Evolutionary conservation across 2,329 filamentous ascomycete genomes (phyloP).

Genomic region (Xylaria sp.): DNA sequence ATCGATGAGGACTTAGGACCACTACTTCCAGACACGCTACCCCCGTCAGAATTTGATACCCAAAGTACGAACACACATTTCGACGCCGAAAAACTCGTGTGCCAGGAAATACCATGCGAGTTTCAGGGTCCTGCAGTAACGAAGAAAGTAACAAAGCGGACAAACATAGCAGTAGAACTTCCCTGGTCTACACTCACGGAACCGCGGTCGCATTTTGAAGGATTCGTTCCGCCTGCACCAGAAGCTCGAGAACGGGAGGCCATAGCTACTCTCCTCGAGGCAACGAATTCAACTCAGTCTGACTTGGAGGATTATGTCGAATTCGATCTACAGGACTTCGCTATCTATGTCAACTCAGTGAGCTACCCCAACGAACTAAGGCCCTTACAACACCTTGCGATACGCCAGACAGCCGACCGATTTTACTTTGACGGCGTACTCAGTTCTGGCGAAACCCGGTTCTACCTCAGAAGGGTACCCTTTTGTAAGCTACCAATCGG

Average conservation of each 20-base stretch:
- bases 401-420: conserved; percentile 37
- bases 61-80: neutral
- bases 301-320: conserved; percentile 44
- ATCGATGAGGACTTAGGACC: neutral
- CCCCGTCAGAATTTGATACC: neutral
- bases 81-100: neutral
- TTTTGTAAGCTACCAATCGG: conserved; percentile 67
- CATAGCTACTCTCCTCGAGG: conserved; percentile 35
- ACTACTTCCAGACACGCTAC: neutral
- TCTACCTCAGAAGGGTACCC: conserved; percentile 58
- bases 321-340: conserved; percentile 60
- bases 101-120: too few relatives aligned
- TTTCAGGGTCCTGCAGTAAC: too few relatives aligned
- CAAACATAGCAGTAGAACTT: conserved; percentile 21
- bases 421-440: conserved; percentile 65
- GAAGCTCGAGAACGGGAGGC: conserved; percentile 37
- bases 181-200: conserved; percentile 28
- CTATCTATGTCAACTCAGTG: conserved; percentile 52
- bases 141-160: neutral
- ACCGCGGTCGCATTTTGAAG: conserved; percentile 32
- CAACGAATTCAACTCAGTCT: conserved; percentile 13
- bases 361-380: conserved; percentile 53
- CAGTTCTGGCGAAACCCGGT: conserved; percentile 42
- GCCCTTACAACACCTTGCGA: conserved; percentile 56
- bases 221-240: conserved; percentile 30